Conservation (phyloP, 495 filamentous ascomycete genomes). For the Aspergillus leporis region DNA sequence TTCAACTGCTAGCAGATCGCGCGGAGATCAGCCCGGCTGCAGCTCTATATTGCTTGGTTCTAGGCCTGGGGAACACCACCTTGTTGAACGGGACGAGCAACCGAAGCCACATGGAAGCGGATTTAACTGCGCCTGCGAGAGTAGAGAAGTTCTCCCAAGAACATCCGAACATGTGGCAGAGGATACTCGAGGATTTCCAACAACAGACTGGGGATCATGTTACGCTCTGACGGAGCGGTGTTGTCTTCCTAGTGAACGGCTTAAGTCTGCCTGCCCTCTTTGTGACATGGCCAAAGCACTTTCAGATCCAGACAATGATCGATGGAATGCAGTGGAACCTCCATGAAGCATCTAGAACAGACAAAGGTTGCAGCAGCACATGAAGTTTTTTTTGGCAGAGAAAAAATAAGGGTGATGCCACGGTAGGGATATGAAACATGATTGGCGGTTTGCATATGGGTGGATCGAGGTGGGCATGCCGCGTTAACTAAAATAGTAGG, state of each 20-base stretch:
- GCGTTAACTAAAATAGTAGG: constrained; percentile 1
- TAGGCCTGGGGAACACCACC: constrained; percentile 57
- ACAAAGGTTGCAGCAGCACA: not conserved
- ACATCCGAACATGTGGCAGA: constrained; percentile 46
- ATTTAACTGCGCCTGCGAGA: constrained; percentile 56
- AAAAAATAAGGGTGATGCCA: not conserved
- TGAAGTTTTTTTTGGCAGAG: not conserved
- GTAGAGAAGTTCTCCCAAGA: constrained; percentile 50
- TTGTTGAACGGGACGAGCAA: constrained; percentile 73
- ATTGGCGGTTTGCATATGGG: not conserved
- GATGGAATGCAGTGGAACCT: not conserved
- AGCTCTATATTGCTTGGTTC: constrained; percentile 68
- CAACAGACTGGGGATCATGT: constrained; percentile 45
- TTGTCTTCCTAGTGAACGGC: not conserved
- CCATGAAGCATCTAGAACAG: not conserved
- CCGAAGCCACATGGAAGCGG: constrained; percentile 61
- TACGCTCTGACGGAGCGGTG: not conserved
- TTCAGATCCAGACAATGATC: not conserved
- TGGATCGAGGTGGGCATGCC: not conserved
- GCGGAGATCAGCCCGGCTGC: constrained; percentile 48
- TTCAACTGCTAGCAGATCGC: constrained; percentile 51
- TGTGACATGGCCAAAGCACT: not conserved
- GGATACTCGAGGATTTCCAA: constrained; percentile 47
- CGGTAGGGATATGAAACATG: not conserved
- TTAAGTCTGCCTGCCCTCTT: not conserved